Base-by-base conservation (phyloP, 2,329 filamentous ascomycete genomes). In the Alternaria solani region DNA sequence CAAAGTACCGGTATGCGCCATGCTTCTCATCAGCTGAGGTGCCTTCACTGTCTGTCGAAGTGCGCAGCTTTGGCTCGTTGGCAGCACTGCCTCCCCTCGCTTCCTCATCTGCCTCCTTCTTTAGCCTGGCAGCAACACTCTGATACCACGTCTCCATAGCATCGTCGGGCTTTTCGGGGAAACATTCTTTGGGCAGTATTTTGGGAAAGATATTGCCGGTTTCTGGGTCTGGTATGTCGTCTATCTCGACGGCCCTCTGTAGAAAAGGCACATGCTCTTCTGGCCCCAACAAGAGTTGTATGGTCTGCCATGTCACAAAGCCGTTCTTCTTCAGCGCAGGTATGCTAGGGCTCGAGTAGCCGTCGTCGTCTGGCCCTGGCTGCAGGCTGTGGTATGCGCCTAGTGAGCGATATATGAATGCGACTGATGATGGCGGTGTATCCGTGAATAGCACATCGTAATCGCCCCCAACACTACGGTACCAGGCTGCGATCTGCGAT, bases 221-320 rank as follows among this genome's bases (percentile, higher is more conserved):
- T 43, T 88, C 86, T 0, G 91, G 91, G 70, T 96, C 88, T 61
- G 86, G 87, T 59, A 98, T 85, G 36, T 88, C 84, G 86, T 93
- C 97, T 64, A 91, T 84, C 62, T 86, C 85, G 4, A 96, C 91
- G 0, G 93, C 92, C 71, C 87, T 89, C 71, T 95, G 92, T 25
- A 99, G 79, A 70, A 93, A 94, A 0, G 88, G 88, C 1, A 93
- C 91, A 80, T 98, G 94, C 70, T 96, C 92, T 68, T 95, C 90
- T 0, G 95, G 95, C 2, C 89, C 91, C 2, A 98, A 86, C 36
- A 98, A 82, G 23, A 97, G 86, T 80, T 98, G 93, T 56, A 98
- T 91, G 0, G 92, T 93, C 81, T 97, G 91, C 94, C 94, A 99
- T 76, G 92, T 89, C 43, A 94, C 91, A 77, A 96, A 99, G 41